Evolutionary conservation across 805 yeast species (phyloP).

Genomic region (Ogataea glucozyma): DNA sequence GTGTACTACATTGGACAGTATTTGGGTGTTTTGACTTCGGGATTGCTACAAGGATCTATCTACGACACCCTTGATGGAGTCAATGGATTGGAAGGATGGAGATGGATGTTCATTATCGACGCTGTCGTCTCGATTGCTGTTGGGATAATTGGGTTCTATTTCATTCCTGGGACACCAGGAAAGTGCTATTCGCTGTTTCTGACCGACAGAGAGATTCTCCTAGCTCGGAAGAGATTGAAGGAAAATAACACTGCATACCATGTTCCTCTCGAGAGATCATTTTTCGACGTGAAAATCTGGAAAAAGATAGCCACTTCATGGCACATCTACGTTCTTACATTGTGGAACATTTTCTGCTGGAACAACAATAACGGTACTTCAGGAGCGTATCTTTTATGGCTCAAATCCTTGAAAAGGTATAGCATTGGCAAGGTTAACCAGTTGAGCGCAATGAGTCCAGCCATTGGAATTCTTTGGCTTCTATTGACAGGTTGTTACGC

Average conservation of each 20-base stretch:
- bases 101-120: slow-evolving; percentile 55
- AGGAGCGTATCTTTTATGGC: slow-evolving; percentile 27
- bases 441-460: slow-evolving; percentile 38
- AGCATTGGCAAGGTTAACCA: slow-evolving; percentile 41
- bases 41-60: slow-evolving; percentile 46
- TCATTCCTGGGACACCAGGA: slow-evolving; percentile 48
- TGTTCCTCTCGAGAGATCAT: slow-evolving; percentile 36
- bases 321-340: slow-evolving; percentile 33
- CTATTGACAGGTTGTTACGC: slow-evolving; percentile 22
- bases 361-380: slow-evolving; percentile 36
- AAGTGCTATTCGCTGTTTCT: slow-evolving; percentile 41
- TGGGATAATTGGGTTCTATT: slow-evolving; percentile 43
- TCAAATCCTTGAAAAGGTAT: slow-evolving; percentile 35
- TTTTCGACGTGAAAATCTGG: slow-evolving; percentile 39
- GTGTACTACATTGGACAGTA: slow-evolving; percentile 63
- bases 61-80: slow-evolving; percentile 29
- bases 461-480: slow-evolving; percentile 20
- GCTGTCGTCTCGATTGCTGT: slow-evolving; percentile 40
- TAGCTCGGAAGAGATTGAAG: slow-evolving; percentile 48
- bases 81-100: slow-evolving; percentile 44
- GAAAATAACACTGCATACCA: slow-evolving; percentile 28
- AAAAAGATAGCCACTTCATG: slow-evolving; percentile 49
- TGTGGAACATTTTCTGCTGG: slow-evolving; percentile 25
- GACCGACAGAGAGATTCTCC: slow-evolving; percentile 41
- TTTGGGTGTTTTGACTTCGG: slow-evolving; percentile 56